Evolutionary conservation across 805 yeast species (phyloP).

Genomic region (Pichia nanzhaoensis): DNA sequence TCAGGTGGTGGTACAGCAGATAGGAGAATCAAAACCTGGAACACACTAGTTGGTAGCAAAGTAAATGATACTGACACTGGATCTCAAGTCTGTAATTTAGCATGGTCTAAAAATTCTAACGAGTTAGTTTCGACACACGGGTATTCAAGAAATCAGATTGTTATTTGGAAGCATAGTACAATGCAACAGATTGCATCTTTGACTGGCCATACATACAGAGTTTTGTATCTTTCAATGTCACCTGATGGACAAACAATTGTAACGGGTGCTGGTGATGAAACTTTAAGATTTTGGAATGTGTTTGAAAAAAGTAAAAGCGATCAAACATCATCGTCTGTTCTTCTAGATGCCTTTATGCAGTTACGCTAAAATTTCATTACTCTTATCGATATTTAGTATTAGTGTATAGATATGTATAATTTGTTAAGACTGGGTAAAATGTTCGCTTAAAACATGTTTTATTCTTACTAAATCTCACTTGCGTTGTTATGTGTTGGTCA

Average conservation of each 20-base stretch:
- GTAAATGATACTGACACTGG: slow-evolving; percentile 87
- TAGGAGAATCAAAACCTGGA: slow-evolving; percentile 86
- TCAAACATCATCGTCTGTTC: slow-evolving; percentile 52
- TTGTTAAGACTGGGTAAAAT: not conserved
- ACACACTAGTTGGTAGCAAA: slow-evolving; percentile 69
- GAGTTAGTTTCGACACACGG: slow-evolving; percentile 96
- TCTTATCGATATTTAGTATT: not conserved
- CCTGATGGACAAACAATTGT: slow-evolving; percentile 97
- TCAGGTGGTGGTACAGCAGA: slow-evolving; percentile 98
- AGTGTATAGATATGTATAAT: not conserved
- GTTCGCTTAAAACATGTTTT: too few relatives aligned
- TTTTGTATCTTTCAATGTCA: slow-evolving; percentile 78
- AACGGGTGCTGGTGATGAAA: slow-evolving; percentile 98
- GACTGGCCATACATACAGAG: slow-evolving; percentile 92
- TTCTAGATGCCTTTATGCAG: slow-evolving; percentile 70
- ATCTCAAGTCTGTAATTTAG: slow-evolving; percentile 89
- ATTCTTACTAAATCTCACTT: too few relatives aligned
- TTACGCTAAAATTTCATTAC: slow-evolving; percentile 37
- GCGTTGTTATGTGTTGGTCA: too few relatives aligned
- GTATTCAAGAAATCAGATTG: slow-evolving; percentile 80
- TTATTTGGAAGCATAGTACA: slow-evolving; percentile 89
- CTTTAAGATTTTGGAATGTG: slow-evolving; percentile 90
- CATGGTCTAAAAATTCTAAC: slow-evolving; percentile 88
- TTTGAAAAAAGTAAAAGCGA: slow-evolving; percentile 70
- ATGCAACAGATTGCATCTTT: slow-evolving; percentile 91